Conservation (phyloP, 1,139 yeast genomes). For the Kurtzmaniella natalensis region DNA sequence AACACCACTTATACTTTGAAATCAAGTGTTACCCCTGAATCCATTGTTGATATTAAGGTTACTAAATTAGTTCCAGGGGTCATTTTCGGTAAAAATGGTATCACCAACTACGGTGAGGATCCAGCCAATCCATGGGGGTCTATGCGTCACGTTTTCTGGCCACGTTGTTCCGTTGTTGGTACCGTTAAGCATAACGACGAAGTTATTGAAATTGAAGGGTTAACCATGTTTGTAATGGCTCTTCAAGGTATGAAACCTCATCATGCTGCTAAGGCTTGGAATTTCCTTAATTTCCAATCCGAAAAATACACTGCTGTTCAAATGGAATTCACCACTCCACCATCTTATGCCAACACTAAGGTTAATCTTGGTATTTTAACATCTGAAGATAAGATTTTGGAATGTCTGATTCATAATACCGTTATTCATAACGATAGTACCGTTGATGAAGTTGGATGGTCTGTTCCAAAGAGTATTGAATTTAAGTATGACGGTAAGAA, state of each 20-base stretch:
- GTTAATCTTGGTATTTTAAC: slow-evolving; percentile 78
- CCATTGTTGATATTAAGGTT: slow-evolving; percentile 68
- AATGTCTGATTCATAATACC: slow-evolving; percentile 64
- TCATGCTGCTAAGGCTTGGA: slow-evolving; percentile 97
- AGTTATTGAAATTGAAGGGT: slow-evolving; percentile 42
- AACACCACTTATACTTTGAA: slow-evolving; percentile 53
- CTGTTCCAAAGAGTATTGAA: slow-evolving; percentile 66
- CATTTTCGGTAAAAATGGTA: slow-evolving; percentile 86
- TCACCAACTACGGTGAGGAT: slow-evolving; percentile 81
- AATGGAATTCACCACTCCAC: slow-evolving; percentile 96
- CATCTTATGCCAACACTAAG: slow-evolving; percentile 75
- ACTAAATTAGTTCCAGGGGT: slow-evolving; percentile 71
- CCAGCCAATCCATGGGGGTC: slow-evolving; percentile 88
- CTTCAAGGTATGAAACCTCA: slow-evolving; percentile 99
- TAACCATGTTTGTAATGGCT: slow-evolving; percentile 93
- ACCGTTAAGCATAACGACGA: slow-evolving; percentile 37
- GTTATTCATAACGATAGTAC: slow-evolving; percentile 57
- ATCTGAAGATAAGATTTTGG: slow-evolving; percentile 56
- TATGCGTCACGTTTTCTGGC: slow-evolving; percentile 97
- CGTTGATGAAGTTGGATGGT: slow-evolving; percentile 87
- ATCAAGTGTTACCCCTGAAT: slow-evolving; percentile 63
- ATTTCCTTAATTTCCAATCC: slow-evolving; percentile 86
- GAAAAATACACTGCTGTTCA: slow-evolving; percentile 67
- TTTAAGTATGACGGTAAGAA: slow-evolving; percentile 51
- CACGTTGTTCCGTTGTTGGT: slow-evolving; percentile 73